phyloP scores from a whole-genome alignment of 2,329 filamentous ascomycete species.

The Emergomyces africanus region DNA sequence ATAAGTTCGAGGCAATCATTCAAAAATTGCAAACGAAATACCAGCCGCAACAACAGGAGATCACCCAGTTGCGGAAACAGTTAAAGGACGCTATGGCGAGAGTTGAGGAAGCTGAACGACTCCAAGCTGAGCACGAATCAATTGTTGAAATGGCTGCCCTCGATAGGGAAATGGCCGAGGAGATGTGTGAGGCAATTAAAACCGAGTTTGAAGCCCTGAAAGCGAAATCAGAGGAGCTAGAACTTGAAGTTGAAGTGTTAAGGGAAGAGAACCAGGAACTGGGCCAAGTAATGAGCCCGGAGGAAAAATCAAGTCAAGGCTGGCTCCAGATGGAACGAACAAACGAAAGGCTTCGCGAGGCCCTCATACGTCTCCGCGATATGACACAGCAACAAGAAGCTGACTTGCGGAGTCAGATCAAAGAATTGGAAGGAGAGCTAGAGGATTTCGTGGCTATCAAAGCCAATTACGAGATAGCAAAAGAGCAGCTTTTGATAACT shows the following conservation, averaged over 20 bases:
- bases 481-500: constrained; percentile 58
- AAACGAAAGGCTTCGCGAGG: constrained; percentile 77
- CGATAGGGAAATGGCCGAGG: constrained; percentile 93
- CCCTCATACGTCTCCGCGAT: constrained; percentile 71
- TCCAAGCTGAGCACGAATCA: constrained; percentile 74
- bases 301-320: constrained; percentile 73
- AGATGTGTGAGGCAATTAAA: constrained; percentile 71
- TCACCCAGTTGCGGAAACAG: constrained; percentile 60
- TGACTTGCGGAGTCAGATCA: constrained; percentile 63
- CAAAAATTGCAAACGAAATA: constrained; percentile 85
- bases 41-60: constrained; percentile 71
- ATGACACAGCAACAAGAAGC: constrained; percentile 74
- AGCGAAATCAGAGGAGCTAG: constrained; percentile 65
- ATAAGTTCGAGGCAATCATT: constrained; percentile 60
- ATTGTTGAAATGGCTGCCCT: constrained; percentile 76
- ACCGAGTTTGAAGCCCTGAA: constrained; percentile 67
- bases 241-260: constrained; percentile 77
- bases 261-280: constrained; percentile 78
- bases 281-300: constrained; percentile 70
- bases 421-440: constrained; percentile 58
- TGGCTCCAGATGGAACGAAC: constrained; percentile 88
- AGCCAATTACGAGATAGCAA: constrained; percentile 55
- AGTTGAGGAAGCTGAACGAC: constrained; percentile 55
- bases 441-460: constrained; percentile 55
- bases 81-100: constrained; percentile 62